Conservation (phyloP, 78 protist genomes). For the Planoprotostelium fungivorum region DNA sequence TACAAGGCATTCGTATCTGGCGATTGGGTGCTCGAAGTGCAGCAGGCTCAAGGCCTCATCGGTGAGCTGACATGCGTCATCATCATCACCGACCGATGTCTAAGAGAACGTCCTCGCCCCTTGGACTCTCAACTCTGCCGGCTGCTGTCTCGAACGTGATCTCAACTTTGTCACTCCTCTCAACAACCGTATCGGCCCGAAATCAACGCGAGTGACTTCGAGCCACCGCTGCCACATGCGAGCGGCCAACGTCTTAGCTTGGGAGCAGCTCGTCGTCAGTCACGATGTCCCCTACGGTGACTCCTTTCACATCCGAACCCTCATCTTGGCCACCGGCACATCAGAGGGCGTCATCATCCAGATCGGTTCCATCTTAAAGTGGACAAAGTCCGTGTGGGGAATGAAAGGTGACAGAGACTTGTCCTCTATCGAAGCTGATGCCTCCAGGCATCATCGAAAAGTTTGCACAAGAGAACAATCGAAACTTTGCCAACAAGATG, state of each 20-base stretch:
- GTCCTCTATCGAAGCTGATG: background rate
- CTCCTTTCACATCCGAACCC: slow-evolving; percentile 42
- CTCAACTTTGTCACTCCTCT: slow-evolving; percentile 53
- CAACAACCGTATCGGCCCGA: slow-evolving; percentile 47
- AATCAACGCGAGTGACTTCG: slow-evolving; percentile 35
- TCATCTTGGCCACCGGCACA: background rate
- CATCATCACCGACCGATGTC: background rate
- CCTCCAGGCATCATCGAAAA: background rate
- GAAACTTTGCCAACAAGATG: background rate
- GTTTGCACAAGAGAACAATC: background rate
- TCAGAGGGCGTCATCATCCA: slow-evolving; percentile 15
- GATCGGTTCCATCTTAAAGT: slow-evolving; percentile 40
- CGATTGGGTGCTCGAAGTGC: background rate
- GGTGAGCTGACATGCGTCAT: background rate
- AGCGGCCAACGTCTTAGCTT: slow-evolving; percentile 15
- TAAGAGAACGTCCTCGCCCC: background rate
- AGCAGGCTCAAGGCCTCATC: background rate
- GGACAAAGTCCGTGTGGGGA: slow-evolving; percentile 59
- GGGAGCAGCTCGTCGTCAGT: slow-evolving; percentile 6
- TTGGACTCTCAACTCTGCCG: background rate
- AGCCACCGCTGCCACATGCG: slow-evolving; percentile 15
- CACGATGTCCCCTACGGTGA: slow-evolving; percentile 64
- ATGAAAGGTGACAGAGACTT: background rate
- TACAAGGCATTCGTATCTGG: background rate
- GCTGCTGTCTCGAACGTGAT: slow-evolving; percentile 39